Evolutionary conservation across 805 yeast species (phyloP), one percentile per base, ranked within the genome.

Genomic region (Kluyveromyces lactis): DNA sequence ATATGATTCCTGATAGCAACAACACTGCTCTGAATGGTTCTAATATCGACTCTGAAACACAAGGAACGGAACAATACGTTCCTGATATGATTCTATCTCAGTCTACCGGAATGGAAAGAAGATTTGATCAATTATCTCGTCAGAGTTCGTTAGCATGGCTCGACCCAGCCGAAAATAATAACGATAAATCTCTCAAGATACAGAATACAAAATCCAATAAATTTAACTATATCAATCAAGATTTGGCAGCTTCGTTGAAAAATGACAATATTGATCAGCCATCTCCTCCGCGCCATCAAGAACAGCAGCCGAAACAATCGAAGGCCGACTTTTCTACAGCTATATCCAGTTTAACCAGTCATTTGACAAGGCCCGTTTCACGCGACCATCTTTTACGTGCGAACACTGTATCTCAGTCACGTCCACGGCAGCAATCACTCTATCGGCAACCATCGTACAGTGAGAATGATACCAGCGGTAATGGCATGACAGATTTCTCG

Each of bases 31-130:
- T 21, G 9, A 21, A 21, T 9, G 24, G 24, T 21, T 27, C 30
- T n/a, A 27, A 15, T 27, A 11, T 27, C 16, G 30, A 27, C 16
- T 6, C 12, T 5, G 30, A 27, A 15, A 15, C 30, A 6, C 30
- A 27, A 11, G 30, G 16, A n/a, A 15, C 30, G 6, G 57, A 58
- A 18, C 58, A 63, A 31, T 66, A 63, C 42, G 52, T 62, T 33
- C 70, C 68, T n/a, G 56, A 58, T 39, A 63, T 66, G 66, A 66
- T 68, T 6, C 56, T 73, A 4, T 72, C 79, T 2, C 78, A 73
- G 46, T 72, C 78, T 0, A 72, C 75, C 0, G 79, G 78, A 0
- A 63, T 68, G 29, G 76, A 71, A 27, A 53, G 68, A 38, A 63
- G 62, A 4, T 63, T 66, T 42, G 61, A 58, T 17, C 59, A 57